These are phyloP conservation scores for Sugiyamaella paludigena DNA, from an alignment of 1,139 yeast species.

Conservation along the genomic window DNA sequence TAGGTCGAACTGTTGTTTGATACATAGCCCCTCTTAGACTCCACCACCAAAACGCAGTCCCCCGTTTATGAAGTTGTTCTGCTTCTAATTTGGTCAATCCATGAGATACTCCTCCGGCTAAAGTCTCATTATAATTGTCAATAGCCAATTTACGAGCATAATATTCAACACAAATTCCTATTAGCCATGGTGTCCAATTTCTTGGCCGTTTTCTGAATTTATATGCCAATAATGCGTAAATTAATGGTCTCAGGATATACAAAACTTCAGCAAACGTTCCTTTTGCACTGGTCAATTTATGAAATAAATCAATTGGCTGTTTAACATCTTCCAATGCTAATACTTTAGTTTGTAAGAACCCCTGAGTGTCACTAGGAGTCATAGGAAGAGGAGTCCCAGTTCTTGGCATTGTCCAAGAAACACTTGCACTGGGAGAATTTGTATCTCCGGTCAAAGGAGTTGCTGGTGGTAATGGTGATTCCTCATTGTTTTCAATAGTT, in stretches of 20 bases:
- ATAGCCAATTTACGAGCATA: constrained; percentile 32
- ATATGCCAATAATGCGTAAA: constrained; percentile 38
- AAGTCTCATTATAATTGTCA: constrained; percentile 23
- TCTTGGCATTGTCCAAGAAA: constrained; percentile 38
- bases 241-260: constrained; percentile 40
- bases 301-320: constrained; percentile 35
- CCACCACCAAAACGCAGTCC: constrained; percentile 42
- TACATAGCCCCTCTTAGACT: constrained; percentile 41
- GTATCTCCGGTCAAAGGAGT: not conserved
- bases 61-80: constrained; percentile 36
- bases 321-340: constrained; percentile 39
- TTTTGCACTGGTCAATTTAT: constrained; percentile 24
- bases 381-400: constrained; percentile 33
- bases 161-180: constrained; percentile 39
- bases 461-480: not conserved
- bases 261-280: constrained; percentile 38
- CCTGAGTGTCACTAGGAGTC: constrained; percentile 29
- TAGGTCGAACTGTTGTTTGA: constrained; percentile 36
- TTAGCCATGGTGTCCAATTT: constrained; percentile 44
- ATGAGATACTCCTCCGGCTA: constrained; percentile 30
- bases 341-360: constrained; percentile 31
- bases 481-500: not conserved
- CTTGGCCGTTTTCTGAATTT: constrained; percentile 25
- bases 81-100: constrained; percentile 36
- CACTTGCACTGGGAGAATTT: no score